Base-by-base conservation (phyloP, 2,329 filamentous ascomycete genomes). In the Aspergillus sp. region DNA sequence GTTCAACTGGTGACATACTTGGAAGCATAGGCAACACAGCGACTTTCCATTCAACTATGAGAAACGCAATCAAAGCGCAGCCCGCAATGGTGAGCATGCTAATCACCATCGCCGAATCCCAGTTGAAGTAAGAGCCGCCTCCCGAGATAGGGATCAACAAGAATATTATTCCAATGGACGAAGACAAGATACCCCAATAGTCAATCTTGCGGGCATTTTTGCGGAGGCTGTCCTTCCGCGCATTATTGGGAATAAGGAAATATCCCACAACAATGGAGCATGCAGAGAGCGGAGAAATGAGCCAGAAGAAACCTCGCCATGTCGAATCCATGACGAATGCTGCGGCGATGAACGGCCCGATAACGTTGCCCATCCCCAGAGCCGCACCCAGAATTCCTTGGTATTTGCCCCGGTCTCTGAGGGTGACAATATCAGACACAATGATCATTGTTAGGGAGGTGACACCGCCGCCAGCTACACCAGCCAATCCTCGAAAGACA, bases 111-210 rank as follows among this genome's bases (percentile, higher is more conserved):
- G 85, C 77, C 9, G 82, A 85, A 28, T 78, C 67, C 84, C 84
- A 87, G 3, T 77, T 70, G 63, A 86, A 87, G 60, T 85, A 85
- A 0, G 81, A 79, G 1, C 83, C 85, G 59, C 84, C 85, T 15
- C 85, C 85, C 2, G 86, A 88, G 12, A 89, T 81, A 0, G 87
- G 87, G 48, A 90, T 86, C 17, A 89, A 77, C 2, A 89, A 65
- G 12, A 89, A 78, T 9, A 89, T 82, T 28, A 88, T 82, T 0
- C 81, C 85, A 6, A 81, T 74, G 0, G 84, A 84, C 4, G 82
- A 84, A 2, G 81, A 78, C 10, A 87, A 59, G 1, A 86, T 77
- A 1, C 87, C 87, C 23, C 76, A 81, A 63, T 83, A 87, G 69
- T 90, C 87, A 57, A 89, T 85, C 47, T 83, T 84, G 51, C 74